Evolutionary conservation across 2,329 filamentous ascomycete species (phyloP), one percentile per base, ranked within the genome.

Genomic region (Trichoderma semiorbis): DNA sequence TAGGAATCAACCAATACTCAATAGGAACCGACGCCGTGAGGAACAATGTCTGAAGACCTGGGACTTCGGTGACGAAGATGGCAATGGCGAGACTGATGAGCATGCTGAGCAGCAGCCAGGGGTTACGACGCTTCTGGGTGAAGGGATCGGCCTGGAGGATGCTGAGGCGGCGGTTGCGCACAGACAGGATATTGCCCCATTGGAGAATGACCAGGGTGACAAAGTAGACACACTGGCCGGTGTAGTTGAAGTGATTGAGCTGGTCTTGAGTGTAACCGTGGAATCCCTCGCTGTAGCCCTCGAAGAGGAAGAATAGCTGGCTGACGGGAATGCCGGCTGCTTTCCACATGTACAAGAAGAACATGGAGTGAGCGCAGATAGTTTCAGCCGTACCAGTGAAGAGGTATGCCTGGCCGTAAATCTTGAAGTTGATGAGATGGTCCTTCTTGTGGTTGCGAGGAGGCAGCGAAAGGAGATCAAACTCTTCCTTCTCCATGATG

Each of bases 401-500:
- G 4, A 87, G 81, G 73, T 88, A 88, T 0, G 85, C 81, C 63
- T 88, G 86, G 1, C 78, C 79, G 75, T 87, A 87, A 62, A 88
- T 85, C 75, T 84, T 84, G 64, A 82, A 68, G 75, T 83, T 87
- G 80, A 87, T 87, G 7, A 88, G 80, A 60, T 87, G 86, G 72
- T 87, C 84, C 18, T 81, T 81, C 72, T 82, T 84, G 72, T 83
- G 83, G 74, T 87, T 83, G 11, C 86, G 84, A 0, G 86, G 86
- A 3, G 85, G 85, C 0, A 86, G 80, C 3, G 81, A 83, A 21
- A 88, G 79, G 0, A 88, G 81, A 68, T 88, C 85, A 69, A 86
- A 87, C 67, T 88, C 86, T 65, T 86, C 84, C 74, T 86, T 85
- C 67, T 88, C 86, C 85, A 87, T 87, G 72, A 87, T 86, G 2